A percentile compares a stretch with the other conserved stretches of the same genome.
phyloP scores from a whole-genome alignment of 2,329 filamentous ascomycete genomes.

The Talaromyces sp. region DNA sequence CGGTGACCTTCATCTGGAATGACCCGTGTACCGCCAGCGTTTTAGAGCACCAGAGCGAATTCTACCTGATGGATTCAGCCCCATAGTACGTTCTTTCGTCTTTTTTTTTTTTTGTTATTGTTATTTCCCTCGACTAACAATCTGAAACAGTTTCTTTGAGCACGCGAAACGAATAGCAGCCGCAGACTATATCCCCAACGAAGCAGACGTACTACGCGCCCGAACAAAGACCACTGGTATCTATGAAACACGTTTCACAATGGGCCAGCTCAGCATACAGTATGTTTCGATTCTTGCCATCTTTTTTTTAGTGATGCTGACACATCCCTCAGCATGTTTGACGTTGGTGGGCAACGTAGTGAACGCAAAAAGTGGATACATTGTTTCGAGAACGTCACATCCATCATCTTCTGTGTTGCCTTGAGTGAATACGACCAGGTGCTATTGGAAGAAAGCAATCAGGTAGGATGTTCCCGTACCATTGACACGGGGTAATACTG shows the following conservation, averaged over 20 bases:
- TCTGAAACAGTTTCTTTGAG: conserved; percentile 75
- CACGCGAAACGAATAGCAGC: conserved; percentile 80
- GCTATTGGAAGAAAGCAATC: conserved; percentile 90
- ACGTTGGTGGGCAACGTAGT: conserved; percentile 93
- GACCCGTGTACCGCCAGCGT: conserved; percentile 77
- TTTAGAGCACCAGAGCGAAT: conserved; percentile 93
- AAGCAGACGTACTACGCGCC: conserved; percentile 91
- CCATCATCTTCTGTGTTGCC: conserved; percentile 98
- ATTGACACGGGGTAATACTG: conserved; percentile 2
- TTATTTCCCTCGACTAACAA: conserved; percentile 12
- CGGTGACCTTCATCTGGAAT: conserved; percentile 82
- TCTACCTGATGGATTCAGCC: conserved; percentile 98
- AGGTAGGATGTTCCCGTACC: conserved; percentile 55
- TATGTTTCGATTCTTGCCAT: conserved; percentile 46
- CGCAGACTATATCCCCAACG: conserved; percentile 81
- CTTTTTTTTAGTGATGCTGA: neutral
- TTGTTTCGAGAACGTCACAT: conserved; percentile 99
- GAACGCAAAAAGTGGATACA: conserved; percentile 99
- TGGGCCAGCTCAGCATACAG: conserved; percentile 99
- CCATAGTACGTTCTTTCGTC: conserved; percentile 71
- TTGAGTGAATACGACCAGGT: conserved; percentile 98
- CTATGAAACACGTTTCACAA: conserved; percentile 96
- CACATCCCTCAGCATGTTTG: conserved; percentile 77
- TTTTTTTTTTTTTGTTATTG: neutral
- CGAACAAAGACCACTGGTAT: conserved; percentile 98